These are phyloP conservation scores for Russula brevipes DNA, from an alignment of 768 basidiomycete species.

Conservation along the genomic window DNA sequence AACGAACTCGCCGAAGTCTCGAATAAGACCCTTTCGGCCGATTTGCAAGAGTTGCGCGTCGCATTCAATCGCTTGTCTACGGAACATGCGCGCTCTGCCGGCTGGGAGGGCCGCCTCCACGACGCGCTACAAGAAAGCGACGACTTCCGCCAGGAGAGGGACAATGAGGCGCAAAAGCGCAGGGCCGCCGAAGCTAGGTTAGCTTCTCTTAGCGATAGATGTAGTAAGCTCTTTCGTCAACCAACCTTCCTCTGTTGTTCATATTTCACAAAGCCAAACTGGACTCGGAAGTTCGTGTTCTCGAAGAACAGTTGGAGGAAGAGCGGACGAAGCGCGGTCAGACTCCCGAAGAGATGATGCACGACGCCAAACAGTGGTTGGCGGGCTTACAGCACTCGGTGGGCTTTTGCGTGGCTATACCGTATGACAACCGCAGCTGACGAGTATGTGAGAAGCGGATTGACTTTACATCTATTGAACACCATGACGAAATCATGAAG, in stretches of 20 bases:
- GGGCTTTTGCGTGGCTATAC: constrained; percentile 26
- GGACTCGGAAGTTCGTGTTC: constrained; percentile 56
- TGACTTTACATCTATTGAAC: constrained; percentile 39
- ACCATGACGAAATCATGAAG: constrained; percentile 55
- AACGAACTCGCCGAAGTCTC: constrained; percentile 78
- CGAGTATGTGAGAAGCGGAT: constrained; percentile 26
- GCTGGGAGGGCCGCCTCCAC: constrained; percentile 63
- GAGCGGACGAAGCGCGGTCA: constrained; percentile 56
- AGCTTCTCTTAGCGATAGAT: constrained; percentile 59
- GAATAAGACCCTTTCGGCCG: constrained; percentile 64
- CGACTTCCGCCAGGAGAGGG: constrained; percentile 79
- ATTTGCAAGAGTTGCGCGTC: constrained; percentile 67
- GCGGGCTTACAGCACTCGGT: constrained; percentile 58
- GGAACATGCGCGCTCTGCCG: constrained; percentile 64
- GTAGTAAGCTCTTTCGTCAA: constrained; percentile 39
- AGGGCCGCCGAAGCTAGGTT: constrained; percentile 63
- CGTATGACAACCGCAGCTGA: background rate
- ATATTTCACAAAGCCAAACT: constrained; percentile 51
- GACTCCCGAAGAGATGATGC: constrained; percentile 60
- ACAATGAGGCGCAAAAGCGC: constrained; percentile 62
- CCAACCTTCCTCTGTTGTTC: background rate
- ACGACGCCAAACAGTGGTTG: constrained; percentile 59
- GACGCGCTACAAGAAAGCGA: constrained; percentile 70
- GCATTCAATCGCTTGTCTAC: constrained; percentile 62
- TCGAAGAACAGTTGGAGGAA: constrained; percentile 60